These are phyloP conservation scores for Calamus simplicifolius DNA, from an alignment of 176 grass and related monocot genomes.

Conservation along the genomic window DNA sequence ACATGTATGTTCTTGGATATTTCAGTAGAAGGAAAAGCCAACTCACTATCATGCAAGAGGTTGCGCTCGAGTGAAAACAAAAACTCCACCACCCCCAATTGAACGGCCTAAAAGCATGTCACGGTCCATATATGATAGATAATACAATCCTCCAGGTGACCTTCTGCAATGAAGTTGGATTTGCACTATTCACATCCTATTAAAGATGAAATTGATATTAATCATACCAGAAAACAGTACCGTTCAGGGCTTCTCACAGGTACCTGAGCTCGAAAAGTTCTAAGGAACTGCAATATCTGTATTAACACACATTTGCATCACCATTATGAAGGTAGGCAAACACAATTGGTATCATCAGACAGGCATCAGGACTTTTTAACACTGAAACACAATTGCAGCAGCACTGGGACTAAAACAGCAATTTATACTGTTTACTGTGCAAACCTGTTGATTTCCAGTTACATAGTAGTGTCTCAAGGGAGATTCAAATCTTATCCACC, in stretches of 20 bases:
- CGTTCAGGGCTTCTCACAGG: slow-evolving; percentile 60
- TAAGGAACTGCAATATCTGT: slow-evolving; percentile 86
- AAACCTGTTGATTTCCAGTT: too few species aligned
- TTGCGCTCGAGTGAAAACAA: slow-evolving; percentile 85
- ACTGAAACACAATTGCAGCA: too few species aligned
- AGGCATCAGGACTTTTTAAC: too few species aligned
- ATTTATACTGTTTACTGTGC: too few species aligned
- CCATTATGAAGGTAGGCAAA: too few species aligned
- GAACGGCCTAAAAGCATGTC: slow-evolving; percentile 91
- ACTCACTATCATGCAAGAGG: slow-evolving; percentile 42
- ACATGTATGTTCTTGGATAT: too few species aligned
- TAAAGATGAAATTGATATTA: not conserved
- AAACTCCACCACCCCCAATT: slow-evolving; percentile 67
- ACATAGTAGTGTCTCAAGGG: too few species aligned
- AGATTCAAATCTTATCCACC: too few species aligned
- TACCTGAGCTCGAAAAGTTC: slow-evolving; percentile 77
- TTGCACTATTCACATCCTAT: slow-evolving; percentile 10
- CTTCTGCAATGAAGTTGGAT: slow-evolving; percentile 38
- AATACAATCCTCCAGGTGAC: slow-evolving; percentile 89
- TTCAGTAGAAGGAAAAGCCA: too few species aligned
- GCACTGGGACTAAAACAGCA: too few species aligned
- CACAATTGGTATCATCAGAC: too few species aligned
- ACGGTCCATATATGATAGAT: slow-evolving; percentile 79
- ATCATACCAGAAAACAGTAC: slow-evolving; percentile 21
- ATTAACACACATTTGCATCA: slow-evolving; percentile 10